Evolutionary conservation across 2,329 filamentous ascomycete species (phyloP).

Genomic region (Colletotrichum viniferum): DNA sequence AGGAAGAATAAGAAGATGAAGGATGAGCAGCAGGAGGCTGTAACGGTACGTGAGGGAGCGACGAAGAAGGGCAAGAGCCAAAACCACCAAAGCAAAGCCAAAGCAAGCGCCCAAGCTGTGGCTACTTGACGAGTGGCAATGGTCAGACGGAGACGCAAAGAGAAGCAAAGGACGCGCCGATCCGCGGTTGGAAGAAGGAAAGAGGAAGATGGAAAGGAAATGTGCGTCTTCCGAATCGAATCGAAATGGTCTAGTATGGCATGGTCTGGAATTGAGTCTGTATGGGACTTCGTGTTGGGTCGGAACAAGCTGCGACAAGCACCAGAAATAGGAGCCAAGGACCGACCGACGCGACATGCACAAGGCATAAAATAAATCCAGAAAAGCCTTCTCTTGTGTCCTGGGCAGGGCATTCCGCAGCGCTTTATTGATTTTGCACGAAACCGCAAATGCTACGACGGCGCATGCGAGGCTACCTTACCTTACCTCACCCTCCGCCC

Average conservation of each 20-base stretch:
- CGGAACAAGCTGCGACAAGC: neutral
- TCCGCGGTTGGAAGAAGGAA: neutral
- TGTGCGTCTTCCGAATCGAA: neutral
- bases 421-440: neutral
- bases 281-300: neutral
- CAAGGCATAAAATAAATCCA: neutral
- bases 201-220: neutral
- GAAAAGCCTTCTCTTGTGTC: neutral
- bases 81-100: neutral
- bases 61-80: constrained; percentile 8
- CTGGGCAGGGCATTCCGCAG: neutral
- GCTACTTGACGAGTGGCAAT: neutral
- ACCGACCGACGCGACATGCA: neutral
- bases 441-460: neutral
- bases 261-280: neutral
- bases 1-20: neutral
- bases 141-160: neutral
- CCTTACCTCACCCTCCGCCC: constrained; percentile 17
- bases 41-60: constrained; percentile 5
- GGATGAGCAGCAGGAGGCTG: neutral
- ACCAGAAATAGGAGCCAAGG: neutral
- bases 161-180: constrained; percentile 11
- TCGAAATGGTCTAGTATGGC: neutral
- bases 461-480: constrained; percentile 19
- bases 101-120: neutral